phyloP scores from a whole-genome alignment of 441 rosid genomes.

The Monsonia emarginata region DNA sequence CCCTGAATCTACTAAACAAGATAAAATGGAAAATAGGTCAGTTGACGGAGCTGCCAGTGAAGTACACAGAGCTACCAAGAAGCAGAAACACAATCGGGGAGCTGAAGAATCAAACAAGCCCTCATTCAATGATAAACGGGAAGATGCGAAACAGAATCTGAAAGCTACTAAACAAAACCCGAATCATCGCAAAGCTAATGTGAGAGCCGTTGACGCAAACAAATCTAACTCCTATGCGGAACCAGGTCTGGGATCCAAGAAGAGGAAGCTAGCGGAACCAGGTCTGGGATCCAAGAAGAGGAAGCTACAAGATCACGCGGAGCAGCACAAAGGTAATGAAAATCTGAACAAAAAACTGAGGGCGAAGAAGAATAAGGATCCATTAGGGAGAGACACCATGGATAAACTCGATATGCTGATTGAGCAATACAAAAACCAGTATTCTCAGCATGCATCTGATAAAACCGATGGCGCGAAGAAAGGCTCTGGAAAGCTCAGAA shows the following conservation, averaged over 20 bases:
- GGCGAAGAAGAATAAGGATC: constrained; percentile 38
- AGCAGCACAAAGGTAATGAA: constrained; percentile 22
- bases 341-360: constrained; percentile 25
- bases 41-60: constrained; percentile 11
- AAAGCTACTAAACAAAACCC: constrained; percentile 20
- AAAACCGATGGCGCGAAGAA: constrained; percentile 36
- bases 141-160: constrained; percentile 17
- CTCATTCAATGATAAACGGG: constrained; percentile 23
- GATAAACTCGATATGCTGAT: constrained; percentile 68
- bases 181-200: constrained; percentile 20
- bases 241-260: constrained; percentile 18
- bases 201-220: neutral
- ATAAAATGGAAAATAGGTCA: constrained; percentile 12
- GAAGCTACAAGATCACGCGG: constrained; percentile 25
- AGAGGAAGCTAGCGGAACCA: constrained; percentile 29
- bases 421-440: constrained; percentile 58
- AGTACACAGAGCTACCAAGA: constrained; percentile 27
- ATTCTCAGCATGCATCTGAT: constrained; percentile 40
- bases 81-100: constrained; percentile 28
- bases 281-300: constrained; percentile 28
- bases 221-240: constrained; percentile 20
- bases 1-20: constrained; percentile 8
- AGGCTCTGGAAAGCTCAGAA: constrained; percentile 36
- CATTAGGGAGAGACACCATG: constrained; percentile 35
- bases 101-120: constrained; percentile 20